phyloP scores from a whole-genome alignment of 2,329 filamentous ascomycete genomes.

The Fusarium tuaranense region DNA sequence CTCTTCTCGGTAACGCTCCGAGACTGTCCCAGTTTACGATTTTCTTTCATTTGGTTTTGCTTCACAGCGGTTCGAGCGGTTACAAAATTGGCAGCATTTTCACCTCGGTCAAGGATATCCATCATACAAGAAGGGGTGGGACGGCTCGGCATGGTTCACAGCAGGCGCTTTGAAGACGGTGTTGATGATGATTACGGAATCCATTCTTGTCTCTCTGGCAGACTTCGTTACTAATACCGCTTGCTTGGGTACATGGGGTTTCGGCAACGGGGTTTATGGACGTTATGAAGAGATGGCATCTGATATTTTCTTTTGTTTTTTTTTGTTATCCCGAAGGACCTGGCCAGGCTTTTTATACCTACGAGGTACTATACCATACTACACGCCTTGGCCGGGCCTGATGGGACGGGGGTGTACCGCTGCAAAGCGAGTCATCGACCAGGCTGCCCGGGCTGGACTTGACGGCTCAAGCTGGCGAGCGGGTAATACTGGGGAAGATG shows the following conservation, averaged over 20 bases:
- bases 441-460: conserved; percentile 32
- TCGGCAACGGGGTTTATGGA: conserved; percentile 44
- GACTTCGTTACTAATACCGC: conserved; percentile 39
- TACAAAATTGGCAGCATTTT: conserved; percentile 37
- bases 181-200: conserved; percentile 48
- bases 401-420: conserved; percentile 36
- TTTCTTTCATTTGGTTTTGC: conserved; percentile 37
- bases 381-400: conserved; percentile 18
- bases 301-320: conserved; percentile 34
- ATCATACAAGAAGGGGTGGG: conserved; percentile 37
- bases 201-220: conserved; percentile 41
- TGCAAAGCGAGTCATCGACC: conserved; percentile 38
- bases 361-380: conserved; percentile 11
- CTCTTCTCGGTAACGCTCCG: conserved; percentile 11
- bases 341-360: conserved; percentile 19
- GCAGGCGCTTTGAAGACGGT: conserved; percentile 45
- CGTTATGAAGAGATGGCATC: conserved; percentile 48
- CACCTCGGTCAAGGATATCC: conserved; percentile 36
- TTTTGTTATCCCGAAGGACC: conserved; percentile 18
- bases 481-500: conserved; percentile 46
- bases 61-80: conserved; percentile 39
- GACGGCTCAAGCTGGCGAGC: conserved; percentile 33
- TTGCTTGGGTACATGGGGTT: conserved; percentile 43
- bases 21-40: conserved; percentile 23
- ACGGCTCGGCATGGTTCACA: conserved; percentile 41